Base-by-base conservation (phyloP, 768 basidiomycete genomes). In the Boletus eberwhitei region DNA sequence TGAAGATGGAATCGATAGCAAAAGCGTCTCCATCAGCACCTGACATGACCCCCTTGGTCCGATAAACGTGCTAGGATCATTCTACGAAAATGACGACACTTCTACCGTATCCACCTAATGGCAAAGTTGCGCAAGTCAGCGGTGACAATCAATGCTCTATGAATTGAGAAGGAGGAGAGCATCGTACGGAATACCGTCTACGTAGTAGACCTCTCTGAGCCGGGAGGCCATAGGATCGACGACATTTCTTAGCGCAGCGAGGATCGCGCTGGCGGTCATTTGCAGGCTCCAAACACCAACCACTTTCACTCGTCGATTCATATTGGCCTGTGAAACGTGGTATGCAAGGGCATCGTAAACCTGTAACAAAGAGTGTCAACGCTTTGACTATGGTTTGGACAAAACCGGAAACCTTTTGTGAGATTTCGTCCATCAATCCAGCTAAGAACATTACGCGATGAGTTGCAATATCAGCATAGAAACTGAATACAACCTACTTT, bases 241-340 rank as follows among this genome's bases (percentile, higher is more conserved):
- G 21, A 87, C 79, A 41, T 79, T 87, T 51, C 88, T 77, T 41
- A 98, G 74, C 7, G 93, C 85, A 44, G 85, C 80, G 55, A 98
- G 75, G 45, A 95, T 81, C n/a, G 88, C 88, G 52, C 85, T 86
- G 2, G 93, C 92, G 1, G 95, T 95, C 81, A 90, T 87, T 71
- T 97, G 94, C 22, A 98, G 77, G 65, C 90, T 93, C 97, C 97
- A 99, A 8, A 93, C 74, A 56, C 92, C 88, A 59, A 99, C 93
- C 4, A 86, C 90, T 72, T 86, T 90, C 67, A 97, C 83, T 14
- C 95, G 85, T 52, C 90, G 85, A 64, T 93, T 90, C 77, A 91
- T 85, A 66, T 94, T 92, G 24, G 84, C 86, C 61, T 93, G 91
- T 2, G 88, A 86, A 47, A 99, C 96, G 73, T 98, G 97, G 69